A percentile compares a stretch with the other conserved stretches of the same genome.
Evolutionary conservation across 768 basidiomycete genomes (phyloP).

Genomic region (Termitomyces sp.): DNA sequence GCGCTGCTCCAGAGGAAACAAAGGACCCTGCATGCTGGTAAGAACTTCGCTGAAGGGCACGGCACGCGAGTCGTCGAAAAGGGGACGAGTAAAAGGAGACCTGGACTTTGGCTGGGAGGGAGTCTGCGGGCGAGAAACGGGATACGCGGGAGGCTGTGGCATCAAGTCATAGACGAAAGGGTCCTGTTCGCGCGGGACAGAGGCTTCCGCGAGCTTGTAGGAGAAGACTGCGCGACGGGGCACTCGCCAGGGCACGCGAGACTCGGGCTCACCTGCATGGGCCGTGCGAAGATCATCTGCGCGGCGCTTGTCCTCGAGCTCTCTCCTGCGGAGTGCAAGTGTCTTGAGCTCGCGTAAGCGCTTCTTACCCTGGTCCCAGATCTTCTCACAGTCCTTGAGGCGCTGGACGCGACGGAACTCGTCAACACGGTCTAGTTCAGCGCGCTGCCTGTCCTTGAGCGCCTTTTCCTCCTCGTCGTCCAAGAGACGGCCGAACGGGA

Average conservation of each 20-base stretch:
- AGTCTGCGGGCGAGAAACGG: constrained; percentile 2
- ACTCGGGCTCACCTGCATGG: neutral
- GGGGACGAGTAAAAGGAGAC: constrained; percentile 16
- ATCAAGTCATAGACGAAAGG: constrained; percentile 24
- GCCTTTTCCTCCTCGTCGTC: constrained; percentile 39
- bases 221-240: constrained; percentile 15
- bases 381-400: constrained; percentile 38
- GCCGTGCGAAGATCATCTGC: constrained; percentile 6
- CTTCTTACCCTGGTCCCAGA: constrained; percentile 44
- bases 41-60: constrained; percentile 56
- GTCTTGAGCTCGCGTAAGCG: constrained; percentile 34
- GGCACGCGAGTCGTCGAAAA: constrained; percentile 30
- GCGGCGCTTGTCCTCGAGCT: constrained; percentile 21
- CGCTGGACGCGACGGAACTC: constrained; percentile 33
- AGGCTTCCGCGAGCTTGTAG: constrained; percentile 11
- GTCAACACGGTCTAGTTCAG: constrained; percentile 25
- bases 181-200: constrained; percentile 10
- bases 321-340: constrained; percentile 26
- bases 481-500: constrained; percentile 34
- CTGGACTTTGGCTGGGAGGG: constrained; percentile 6
- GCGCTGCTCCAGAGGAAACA: constrained; percentile 41
- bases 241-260: neutral
- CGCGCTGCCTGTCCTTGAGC: constrained; percentile 20
- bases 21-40: constrained; percentile 49
- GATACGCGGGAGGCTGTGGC: constrained; percentile 7